Percentiles rank a stretch among this genome's conserved stretches.
phyloP scores from a whole-genome alignment of 768 basidiomycete genomes.

The Lactarius deliciosus region DNA sequence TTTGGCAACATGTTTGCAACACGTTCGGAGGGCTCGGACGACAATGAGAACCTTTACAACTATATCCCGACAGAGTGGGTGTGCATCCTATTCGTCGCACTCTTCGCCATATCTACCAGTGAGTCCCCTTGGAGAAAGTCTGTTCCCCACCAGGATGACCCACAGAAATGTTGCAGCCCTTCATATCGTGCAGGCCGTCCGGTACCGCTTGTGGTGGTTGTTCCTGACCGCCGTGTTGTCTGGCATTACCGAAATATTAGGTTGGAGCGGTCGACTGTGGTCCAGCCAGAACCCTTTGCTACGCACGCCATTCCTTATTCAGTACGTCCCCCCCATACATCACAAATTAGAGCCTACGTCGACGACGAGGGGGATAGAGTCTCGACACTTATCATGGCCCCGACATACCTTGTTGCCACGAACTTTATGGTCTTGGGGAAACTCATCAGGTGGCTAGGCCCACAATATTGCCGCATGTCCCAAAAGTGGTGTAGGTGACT shows the following conservation, averaged over 20 bases:
- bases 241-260: conserved; percentile 40
- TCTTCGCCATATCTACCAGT: conserved; percentile 14
- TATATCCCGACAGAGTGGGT: conserved; percentile 23
- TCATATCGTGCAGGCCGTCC: conserved; percentile 34
- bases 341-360: not conserved
- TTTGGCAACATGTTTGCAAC: not conserved
- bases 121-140: not conserved
- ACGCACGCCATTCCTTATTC: conserved; percentile 43
- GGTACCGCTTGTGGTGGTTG: conserved; percentile 40
- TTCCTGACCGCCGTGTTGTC: conserved; percentile 36
- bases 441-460: conserved; percentile 29
- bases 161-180: conserved; percentile 24
- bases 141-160: not conserved
- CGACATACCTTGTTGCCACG: conserved; percentile 29
- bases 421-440: conserved; percentile 30
- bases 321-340: conserved; percentile 33
- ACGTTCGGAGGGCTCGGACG: not conserved
- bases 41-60: conserved; percentile 1
- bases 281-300: conserved; percentile 32
- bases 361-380: conserved; percentile 30
- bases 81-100: conserved; percentile 6
- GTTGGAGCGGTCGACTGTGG: conserved; percentile 42
- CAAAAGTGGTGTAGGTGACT: conserved; percentile 18
- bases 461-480: conserved; percentile 31
- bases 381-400: conserved; percentile 35